Base-by-base conservation (phyloP, 2,329 filamentous ascomycete genomes). In the Leptosphaerulina australis region DNA sequence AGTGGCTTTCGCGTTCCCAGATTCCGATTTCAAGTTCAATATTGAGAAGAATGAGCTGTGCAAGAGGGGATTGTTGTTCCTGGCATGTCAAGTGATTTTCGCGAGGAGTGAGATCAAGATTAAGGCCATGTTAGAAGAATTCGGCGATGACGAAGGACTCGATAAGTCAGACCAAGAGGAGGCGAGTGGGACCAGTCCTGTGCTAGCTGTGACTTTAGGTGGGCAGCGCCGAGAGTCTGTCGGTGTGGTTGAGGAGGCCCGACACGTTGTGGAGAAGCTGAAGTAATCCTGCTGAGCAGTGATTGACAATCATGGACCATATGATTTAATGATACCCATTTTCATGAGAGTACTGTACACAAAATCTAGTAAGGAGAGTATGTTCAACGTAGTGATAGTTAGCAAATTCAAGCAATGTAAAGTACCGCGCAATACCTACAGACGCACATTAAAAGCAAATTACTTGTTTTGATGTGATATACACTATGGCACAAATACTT, bases 71-170 rank as follows among this genome's bases (percentile, higher is more conserved):
- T 50, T 70, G 25, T 48, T 68, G 29, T 46, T 65, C 21, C 31
- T 70, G 17, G 65, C 64, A 1, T 63, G 66, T 7, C 66, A 69
- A 44, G 63, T 69, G 15, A 38, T 70, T 31, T 60, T 67, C 38
- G 64, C 59, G 21, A 60, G 65, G 47, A 65, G 55, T 20, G 64
- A 69, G 44, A 55, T 66, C 6, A 49, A 58, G 43, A 55, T 69
- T 26, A 58, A 58, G 24, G 55, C 51, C 2, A 50, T 64, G 49
- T 24, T 68, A 33, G 50, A 43, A 20, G 55, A 56, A 4, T 50
- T 64, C 18, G 29, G 48, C 3, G 41, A 43, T 4, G 62, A 63
- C 21, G 55, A 39, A 10, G 55, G 41, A 10, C 31, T 43, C 4
- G 43, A 44, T 5, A 53, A 56, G n/a, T 28, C 18, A 2, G 41